Percentiles rank a stretch among this genome's conserved stretches.
Evolutionary conservation across 1,139 yeast species (phyloP).

Genomic region (Geotrichum citri-aurantii): DNA sequence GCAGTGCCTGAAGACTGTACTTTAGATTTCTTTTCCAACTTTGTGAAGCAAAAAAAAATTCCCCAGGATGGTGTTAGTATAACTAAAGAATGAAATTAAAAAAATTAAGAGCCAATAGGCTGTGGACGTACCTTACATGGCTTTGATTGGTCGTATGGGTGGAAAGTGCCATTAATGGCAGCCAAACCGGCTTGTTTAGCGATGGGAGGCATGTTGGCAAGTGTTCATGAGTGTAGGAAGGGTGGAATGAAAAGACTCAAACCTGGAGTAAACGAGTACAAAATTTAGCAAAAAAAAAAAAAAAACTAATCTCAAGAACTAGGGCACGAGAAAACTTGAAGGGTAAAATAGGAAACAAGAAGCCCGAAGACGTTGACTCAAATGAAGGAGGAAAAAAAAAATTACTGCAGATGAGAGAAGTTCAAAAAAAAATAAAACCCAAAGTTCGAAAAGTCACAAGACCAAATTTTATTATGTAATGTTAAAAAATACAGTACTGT

Average conservation of each 20-base stretch:
- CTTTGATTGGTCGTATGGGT: conserved; percentile 1
- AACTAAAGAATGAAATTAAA: neutral
- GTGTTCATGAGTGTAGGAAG: neutral
- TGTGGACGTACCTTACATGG: neutral
- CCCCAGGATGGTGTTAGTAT: neutral
- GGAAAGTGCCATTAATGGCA: conserved; percentile 5
- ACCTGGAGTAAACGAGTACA: neutral
- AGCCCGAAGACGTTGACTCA: neutral
- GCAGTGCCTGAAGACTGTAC: neutral
- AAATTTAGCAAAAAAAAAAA: neutral
- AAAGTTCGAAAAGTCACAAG: neutral
- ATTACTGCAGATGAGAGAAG: neutral
- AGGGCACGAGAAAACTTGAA: neutral
- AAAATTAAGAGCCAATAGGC: neutral
- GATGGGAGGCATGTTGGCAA: conserved; percentile 1
- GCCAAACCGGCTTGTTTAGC: conserved; percentile 7
- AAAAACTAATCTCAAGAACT: neutral
- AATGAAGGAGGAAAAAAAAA: neutral
- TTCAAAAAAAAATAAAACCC: neutral
- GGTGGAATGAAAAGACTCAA: neutral
- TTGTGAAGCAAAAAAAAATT: neutral
- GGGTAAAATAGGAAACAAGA: neutral
- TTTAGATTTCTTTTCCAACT: neutral
- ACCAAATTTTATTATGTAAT: neutral
- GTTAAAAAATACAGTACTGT: neutral